Conservation (phyloP, 2,329 filamentous ascomycete genomes). For the Colletotrichum euphorbiae region DNA sequence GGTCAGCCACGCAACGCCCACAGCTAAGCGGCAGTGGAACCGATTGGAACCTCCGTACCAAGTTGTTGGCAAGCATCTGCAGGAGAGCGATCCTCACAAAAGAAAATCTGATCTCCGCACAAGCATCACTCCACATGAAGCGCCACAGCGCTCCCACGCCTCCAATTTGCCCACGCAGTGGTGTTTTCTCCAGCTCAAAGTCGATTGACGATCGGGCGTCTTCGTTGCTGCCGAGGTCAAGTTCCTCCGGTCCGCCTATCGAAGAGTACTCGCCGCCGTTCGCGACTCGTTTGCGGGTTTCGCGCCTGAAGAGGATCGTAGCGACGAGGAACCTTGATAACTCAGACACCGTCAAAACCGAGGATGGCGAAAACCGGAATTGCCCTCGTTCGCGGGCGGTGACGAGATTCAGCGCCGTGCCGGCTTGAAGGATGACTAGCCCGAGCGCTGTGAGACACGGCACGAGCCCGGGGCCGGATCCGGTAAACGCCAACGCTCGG, state of each 20-base stretch:
- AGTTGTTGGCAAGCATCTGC: slow-evolving; percentile 50
- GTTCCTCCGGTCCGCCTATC: slow-evolving; percentile 24
- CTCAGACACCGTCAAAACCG: slow-evolving; percentile 47
- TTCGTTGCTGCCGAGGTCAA: slow-evolving; percentile 18
- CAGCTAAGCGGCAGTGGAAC: too few relatives aligned
- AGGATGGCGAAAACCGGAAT: slow-evolving; percentile 47
- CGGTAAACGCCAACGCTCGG: slow-evolving; percentile 24
- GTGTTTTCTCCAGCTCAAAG: neutral
- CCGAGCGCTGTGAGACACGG: slow-evolving; percentile 47
- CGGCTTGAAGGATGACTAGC: slow-evolving; percentile 49
- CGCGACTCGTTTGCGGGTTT: slow-evolving; percentile 38
- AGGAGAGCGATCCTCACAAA: slow-evolving; percentile 47
- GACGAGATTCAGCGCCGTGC: slow-evolving; percentile 49
- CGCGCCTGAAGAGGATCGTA: slow-evolving; percentile 43
- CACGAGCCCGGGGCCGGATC: slow-evolving; percentile 31
- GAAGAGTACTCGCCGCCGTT: slow-evolving; percentile 28
- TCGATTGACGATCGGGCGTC: slow-evolving; percentile 5
- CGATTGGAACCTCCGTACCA: slow-evolving; percentile 32
- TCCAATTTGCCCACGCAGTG: neutral
- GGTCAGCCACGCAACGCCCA: neutral
- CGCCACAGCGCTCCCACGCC: slow-evolving; percentile 31
- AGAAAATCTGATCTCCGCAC: slow-evolving; percentile 44
- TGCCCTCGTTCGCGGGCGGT: slow-evolving; percentile 44
- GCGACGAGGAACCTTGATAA: slow-evolving; percentile 46
- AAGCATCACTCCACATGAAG: slow-evolving; percentile 41